phyloP scores from a whole-genome alignment of 768 basidiomycete species.

The Asterophora lycoperdoides region DNA sequence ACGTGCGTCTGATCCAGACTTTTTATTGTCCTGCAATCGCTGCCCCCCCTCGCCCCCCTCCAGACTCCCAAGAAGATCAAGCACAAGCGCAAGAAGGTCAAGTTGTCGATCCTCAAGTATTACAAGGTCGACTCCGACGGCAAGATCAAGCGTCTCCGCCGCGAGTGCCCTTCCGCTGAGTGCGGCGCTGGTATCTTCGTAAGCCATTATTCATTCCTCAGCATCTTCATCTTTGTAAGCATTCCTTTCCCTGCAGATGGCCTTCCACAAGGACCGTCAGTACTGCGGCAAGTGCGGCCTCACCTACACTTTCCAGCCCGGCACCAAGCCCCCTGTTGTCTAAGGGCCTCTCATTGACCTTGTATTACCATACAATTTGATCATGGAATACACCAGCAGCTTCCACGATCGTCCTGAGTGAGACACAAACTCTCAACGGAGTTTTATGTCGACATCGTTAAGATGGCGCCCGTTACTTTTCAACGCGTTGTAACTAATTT shows the following conservation, averaged over 20 bases:
- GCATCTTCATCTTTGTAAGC: conserved; percentile 14
- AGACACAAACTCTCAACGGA: no score
- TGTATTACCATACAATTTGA: not conserved
- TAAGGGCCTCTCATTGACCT: conserved; percentile 28
- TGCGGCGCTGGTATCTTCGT: conserved; percentile 86
- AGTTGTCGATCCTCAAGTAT: conserved; percentile 99
- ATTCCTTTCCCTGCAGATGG: conserved; percentile 62
- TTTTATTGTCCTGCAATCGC: not conserved
- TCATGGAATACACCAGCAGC: not conserved
- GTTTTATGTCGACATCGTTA: no score
- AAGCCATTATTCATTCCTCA: conserved; percentile 26
- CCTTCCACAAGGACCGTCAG: conserved; percentile 96
- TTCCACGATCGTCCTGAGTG: no score
- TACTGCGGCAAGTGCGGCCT: conserved; percentile 95
- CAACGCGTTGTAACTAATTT: no score
- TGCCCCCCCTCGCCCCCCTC: conserved; percentile 7
- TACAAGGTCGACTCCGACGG: conserved; percentile 99
- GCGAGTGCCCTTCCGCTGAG: conserved; percentile 87
- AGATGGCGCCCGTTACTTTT: no score
- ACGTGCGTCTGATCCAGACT: conserved; percentile 44
- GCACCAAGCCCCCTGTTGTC: conserved; percentile 71
- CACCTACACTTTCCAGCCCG: conserved; percentile 82
- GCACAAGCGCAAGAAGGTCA: conserved; percentile 99
- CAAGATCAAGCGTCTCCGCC: conserved; percentile 98
- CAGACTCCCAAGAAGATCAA: conserved; percentile 99